Base-by-base conservation (phyloP, 495 filamentous ascomycete species). In the Trichoderma orchidacearum region DNA sequence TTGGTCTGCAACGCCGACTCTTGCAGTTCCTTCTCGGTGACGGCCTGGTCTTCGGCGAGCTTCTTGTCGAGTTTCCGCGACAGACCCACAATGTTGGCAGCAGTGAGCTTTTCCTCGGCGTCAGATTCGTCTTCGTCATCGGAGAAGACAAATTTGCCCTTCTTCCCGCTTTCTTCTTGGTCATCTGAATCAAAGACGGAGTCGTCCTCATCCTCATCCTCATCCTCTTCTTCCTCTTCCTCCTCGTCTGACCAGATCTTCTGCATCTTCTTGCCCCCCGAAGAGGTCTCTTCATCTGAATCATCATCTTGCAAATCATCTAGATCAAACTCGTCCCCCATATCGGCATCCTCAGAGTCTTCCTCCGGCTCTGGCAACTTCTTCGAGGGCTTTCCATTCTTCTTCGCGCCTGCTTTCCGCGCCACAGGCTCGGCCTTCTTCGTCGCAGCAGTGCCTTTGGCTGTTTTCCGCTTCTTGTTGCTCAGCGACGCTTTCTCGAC, bases 1-100 rank as follows among this genome's bases (percentile, higher is more conserved):
- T 98, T 98, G 11, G 91, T 97, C 71, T 96, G 90, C 67, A 98
- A 67, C 7, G 87, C 88, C n/a, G 81, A 80, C 55, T 96, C 88
- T 68, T 92, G 83, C 63, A 97, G 71, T 62, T 91, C 85, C 0
- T 80, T 85, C 58, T 87, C 80, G 56, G 89, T 89, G 55, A 89
- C 87, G 7, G 82, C 87, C 23, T 82, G 88, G 51, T 89, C 84
- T 55, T 81, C 70, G 38, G 83, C 80, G 56, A 77, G 75, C 60
- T 87, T 74, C 59, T 79, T 70, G 63, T 97, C 90, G 58, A 97
- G 66, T 59, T 87, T 89, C 57, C 79, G 77, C 34, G 93, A 90
- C 50, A 98, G 73, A 35, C 93, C 93, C 62, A 83, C 92, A 56
- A 98, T 98, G 63, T 98, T 98, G 48, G 93, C 94, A 0, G 93